Percentiles rank a stretch among this genome's conserved stretches.
phyloP scores from a whole-genome alignment of 352 stramenopile genomes.

The Globisporangium abappressorium region DNA sequence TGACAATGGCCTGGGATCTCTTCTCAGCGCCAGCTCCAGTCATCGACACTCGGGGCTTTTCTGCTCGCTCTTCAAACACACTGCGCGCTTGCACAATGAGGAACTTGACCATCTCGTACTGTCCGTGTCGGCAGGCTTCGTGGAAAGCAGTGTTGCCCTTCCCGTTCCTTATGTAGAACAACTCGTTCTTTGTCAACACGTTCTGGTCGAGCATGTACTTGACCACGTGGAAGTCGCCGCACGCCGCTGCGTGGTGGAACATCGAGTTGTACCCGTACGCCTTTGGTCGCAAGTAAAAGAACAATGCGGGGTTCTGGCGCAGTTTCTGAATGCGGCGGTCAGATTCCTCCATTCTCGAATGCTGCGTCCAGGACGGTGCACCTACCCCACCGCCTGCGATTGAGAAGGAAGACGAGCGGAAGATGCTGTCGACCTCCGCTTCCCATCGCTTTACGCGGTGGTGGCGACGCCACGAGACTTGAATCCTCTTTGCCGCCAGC shows the following conservation, averaged over 20 bases:
- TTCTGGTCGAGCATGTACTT: slow-evolving; percentile 68
- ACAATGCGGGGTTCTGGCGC: slow-evolving; percentile 40
- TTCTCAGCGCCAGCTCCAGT: neutral
- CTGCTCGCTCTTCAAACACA: neutral
- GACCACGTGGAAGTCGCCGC: slow-evolving; percentile 73
- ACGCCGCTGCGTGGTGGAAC: slow-evolving; percentile 61
- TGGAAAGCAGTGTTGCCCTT: slow-evolving; percentile 63
- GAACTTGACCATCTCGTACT: slow-evolving; percentile 77
- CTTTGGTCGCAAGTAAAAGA: slow-evolving; percentile 49
- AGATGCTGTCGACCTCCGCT: slow-evolving; percentile 47
- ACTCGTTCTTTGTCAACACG: slow-evolving; percentile 10
- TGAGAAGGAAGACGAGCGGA: slow-evolving; percentile 22
- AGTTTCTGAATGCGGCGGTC: slow-evolving; percentile 58
- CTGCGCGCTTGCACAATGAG: slow-evolving; percentile 30
- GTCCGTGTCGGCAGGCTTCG: slow-evolving; percentile 53
- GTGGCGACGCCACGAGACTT: slow-evolving; percentile 40
- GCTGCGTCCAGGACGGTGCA: slow-evolving; percentile 32
- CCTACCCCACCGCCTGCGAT: neutral
- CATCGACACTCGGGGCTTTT: slow-evolving; percentile 3
- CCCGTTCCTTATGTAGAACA: slow-evolving; percentile 55
- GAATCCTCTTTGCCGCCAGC: slow-evolving; percentile 30
- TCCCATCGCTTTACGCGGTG: slow-evolving; percentile 38
- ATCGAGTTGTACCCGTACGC: slow-evolving; percentile 63
- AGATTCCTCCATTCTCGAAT: slow-evolving; percentile 69
- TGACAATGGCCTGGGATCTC: neutral